Percentiles rank a stretch among this genome's conserved stretches.
These are phyloP conservation scores for Ehretia macrophylla DNA, from an alignment of 257 asterid species.

Conservation along the genomic window DNA sequence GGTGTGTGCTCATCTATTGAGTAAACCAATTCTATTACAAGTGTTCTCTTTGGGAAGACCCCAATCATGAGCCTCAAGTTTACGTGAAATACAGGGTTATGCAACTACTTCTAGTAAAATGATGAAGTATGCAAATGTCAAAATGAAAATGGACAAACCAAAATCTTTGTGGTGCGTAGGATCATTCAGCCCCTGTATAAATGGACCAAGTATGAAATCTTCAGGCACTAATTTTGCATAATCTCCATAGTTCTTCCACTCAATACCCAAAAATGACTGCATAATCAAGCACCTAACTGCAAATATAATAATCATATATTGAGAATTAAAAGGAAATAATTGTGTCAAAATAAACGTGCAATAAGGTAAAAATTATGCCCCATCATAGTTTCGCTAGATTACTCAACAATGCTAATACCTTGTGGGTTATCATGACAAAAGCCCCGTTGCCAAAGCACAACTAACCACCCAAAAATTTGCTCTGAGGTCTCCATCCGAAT, in stretches of 20 bases:
- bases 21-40: too few species aligned
- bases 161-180: slow-evolving; percentile 90
- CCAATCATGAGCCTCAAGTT: too few species aligned
- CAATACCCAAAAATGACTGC: slow-evolving; percentile 72
- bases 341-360: background rate
- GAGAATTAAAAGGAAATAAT: background rate
- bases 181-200: slow-evolving; percentile 77
- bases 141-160: slow-evolving; percentile 54
- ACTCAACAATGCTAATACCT: slow-evolving; percentile 35
- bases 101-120: too few species aligned
- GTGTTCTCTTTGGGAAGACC: too few species aligned
- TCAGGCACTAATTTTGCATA: slow-evolving; percentile 51
- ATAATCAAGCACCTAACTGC: slow-evolving; percentile 85
- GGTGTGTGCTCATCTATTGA: too few species aligned
- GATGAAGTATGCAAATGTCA: background rate
- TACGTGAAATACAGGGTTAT: too few species aligned
- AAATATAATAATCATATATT: slow-evolving; percentile 22
- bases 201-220: slow-evolving; percentile 75
- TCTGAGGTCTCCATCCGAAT: slow-evolving; percentile 53
- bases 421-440: slow-evolving; percentile 92
- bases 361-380: background rate
- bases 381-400: background rate
- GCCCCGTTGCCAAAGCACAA: slow-evolving; percentile 90
- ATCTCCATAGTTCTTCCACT: slow-evolving; percentile 58
- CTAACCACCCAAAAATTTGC: slow-evolving; percentile 70